Percentiles rank a stretch among this genome's conserved stretches.
Conservation (phyloP, 1,139 yeast species). For the Saccharomyces pastorianus region DNA sequence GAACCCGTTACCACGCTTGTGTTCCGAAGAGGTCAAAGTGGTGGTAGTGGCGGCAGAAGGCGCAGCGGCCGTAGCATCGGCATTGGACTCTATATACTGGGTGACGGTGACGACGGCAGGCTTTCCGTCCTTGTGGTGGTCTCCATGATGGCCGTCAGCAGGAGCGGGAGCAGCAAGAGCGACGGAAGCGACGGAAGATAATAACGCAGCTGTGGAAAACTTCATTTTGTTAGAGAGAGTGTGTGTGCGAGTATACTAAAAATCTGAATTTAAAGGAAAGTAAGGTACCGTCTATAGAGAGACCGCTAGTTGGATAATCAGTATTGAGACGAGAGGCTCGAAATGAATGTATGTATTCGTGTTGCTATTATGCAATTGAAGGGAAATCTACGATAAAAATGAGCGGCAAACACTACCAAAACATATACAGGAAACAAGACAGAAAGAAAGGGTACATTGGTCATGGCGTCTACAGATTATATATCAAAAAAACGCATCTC, state of each 20-base stretch:
- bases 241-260: background rate
- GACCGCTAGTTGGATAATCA: conserved; percentile 2
- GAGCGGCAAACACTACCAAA: background rate
- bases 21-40: conserved; percentile 17
- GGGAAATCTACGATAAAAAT: background rate
- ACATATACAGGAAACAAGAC: background rate
- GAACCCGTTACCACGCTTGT: conserved; percentile 40
- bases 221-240: conserved; percentile 8
- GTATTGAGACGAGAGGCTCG: background rate
- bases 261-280: background rate
- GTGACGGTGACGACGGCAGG: conserved; percentile 46
- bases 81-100: conserved; percentile 39
- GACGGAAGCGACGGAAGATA: conserved; percentile 9
- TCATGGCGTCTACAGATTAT: background rate
- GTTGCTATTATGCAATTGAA: background rate
- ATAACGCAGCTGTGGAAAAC: conserved; percentile 11
- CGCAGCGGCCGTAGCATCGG: conserved; percentile 28
- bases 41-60: conserved; percentile 15
- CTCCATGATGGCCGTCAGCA: conserved; percentile 48
- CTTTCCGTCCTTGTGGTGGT: conserved; percentile 18
- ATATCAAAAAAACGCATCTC: background rate
- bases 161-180: conserved; percentile 20
- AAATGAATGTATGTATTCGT: background rate
- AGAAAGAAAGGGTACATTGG: background rate
- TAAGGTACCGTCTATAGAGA: background rate